phyloP scores from a whole-genome alignment of 208 protist species.

The Acanthamoeba castellanii region DNA sequence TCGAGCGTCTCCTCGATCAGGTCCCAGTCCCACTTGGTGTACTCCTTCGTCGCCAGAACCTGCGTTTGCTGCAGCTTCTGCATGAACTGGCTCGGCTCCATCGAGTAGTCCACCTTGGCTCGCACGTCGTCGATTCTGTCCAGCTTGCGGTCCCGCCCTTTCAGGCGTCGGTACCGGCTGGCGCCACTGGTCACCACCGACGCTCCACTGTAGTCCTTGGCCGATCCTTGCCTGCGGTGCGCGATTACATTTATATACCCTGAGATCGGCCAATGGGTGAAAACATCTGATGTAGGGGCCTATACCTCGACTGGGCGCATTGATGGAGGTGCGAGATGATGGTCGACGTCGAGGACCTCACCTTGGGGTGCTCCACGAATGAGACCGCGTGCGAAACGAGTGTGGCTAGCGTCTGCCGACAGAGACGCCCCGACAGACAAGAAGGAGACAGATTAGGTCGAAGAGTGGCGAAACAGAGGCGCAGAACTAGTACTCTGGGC shows the following conservation, averaged over 20 bases:
- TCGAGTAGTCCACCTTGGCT: slow-evolving; percentile 78
- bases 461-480: neutral
- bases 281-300: neutral
- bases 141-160: slow-evolving; percentile 74
- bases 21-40: slow-evolving; percentile 81
- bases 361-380: neutral
- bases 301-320: neutral
- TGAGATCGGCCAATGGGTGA: neutral
- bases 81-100: slow-evolving; percentile 79
- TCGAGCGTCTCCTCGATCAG: slow-evolving; percentile 78
- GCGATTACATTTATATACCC: neutral
- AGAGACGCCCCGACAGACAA: neutral
- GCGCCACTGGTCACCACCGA: neutral
- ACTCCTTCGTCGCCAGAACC: slow-evolving; percentile 73
- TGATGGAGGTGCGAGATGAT: slow-evolving; percentile 48
- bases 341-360: neutral
- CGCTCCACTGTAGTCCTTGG: neutral
- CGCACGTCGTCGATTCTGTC: slow-evolving; percentile 79
- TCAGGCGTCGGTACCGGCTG: slow-evolving; percentile 76
- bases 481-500: neutral
- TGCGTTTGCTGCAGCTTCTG: slow-evolving; percentile 78
- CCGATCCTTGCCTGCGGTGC: neutral
- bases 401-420: neutral
- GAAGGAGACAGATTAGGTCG: neutral
- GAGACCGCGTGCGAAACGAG: slow-evolving; percentile 50